Percentiles rank a stretch among this genome's conserved stretches.
These are phyloP conservation scores for Insectozyma bohioensis DNA, from an alignment of 1,139 yeast genomes.

Conservation along the genomic window DNA sequence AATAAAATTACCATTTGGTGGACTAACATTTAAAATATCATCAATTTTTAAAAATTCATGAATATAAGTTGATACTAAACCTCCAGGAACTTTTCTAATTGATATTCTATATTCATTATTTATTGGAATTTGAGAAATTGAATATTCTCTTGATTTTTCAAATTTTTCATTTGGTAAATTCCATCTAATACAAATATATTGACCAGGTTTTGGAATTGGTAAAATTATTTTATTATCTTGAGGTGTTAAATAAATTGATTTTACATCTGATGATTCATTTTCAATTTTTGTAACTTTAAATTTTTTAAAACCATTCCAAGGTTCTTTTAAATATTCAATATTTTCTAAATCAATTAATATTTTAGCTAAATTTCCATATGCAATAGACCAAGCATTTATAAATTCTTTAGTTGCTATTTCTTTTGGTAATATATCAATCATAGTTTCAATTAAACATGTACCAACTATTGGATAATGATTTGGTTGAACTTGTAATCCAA, in stretches of 20 bases:
- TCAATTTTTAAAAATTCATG: conserved; percentile 53
- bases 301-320: conserved; percentile 58
- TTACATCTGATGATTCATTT: conserved; percentile 48
- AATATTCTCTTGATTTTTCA: conserved; percentile 51
- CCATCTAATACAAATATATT: conserved; percentile 58
- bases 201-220: conserved; percentile 51
- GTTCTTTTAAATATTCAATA: conserved; percentile 40
- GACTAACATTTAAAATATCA: conserved; percentile 48
- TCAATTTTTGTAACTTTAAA: conserved; percentile 46
- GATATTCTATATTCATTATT: conserved; percentile 50
- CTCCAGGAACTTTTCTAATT: conserved; percentile 46
- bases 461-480: conserved; percentile 72
- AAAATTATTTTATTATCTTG: conserved; percentile 35
- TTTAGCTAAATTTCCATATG: conserved; percentile 65
- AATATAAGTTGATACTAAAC: conserved; percentile 53
- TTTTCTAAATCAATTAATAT: conserved; percentile 58
- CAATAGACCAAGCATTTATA: conserved; percentile 63
- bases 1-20: conserved; percentile 60
- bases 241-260: conserved; percentile 54
- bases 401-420: conserved; percentile 57
- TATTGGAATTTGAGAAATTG: conserved; percentile 38
- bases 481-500: conserved; percentile 59
- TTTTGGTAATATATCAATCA: conserved; percentile 54
- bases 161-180: conserved; percentile 26
- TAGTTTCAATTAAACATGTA: conserved; percentile 49